Percentiles rank a stretch among this genome's conserved stretches.
These are phyloP conservation scores for Aurantiochytrium sp. DNA, from an alignment of 108 stramenopile species.

Conservation along the genomic window DNA sequence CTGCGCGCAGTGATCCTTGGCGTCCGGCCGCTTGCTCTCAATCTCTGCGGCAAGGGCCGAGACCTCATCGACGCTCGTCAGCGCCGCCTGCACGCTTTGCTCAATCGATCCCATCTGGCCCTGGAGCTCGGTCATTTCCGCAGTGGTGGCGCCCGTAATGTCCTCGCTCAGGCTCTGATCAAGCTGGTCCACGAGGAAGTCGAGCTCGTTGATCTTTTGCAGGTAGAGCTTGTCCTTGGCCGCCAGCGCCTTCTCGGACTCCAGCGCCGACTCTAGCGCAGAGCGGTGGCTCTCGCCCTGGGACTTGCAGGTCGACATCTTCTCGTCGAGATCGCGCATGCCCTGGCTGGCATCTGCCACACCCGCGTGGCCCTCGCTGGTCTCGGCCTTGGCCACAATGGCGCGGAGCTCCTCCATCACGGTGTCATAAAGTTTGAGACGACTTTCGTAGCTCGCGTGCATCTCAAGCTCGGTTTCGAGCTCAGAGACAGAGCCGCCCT, in stretches of 20 bases:
- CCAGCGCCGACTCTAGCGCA: not conserved
- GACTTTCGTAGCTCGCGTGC: not conserved
- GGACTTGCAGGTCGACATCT: not conserved
- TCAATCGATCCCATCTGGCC: not conserved
- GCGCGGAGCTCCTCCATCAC: not conserved
- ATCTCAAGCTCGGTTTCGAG: not conserved
- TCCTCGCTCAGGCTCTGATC: not conserved
- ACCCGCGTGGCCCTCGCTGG: not conserved
- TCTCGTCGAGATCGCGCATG: not conserved
- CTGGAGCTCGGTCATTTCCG: slow-evolving; percentile 13
- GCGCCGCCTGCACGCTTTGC: not conserved
- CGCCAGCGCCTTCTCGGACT: not conserved
- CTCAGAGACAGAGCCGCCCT: not conserved
- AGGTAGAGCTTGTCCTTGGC: not conserved
- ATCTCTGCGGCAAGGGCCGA: not conserved
- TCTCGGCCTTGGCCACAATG: not conserved
- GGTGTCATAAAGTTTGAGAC: not conserved
- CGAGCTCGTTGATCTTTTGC: not conserved
- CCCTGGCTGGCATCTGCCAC: not conserved
- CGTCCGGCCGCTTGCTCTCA: not conserved
- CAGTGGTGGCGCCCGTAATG: not conserved
- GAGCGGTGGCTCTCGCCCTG: not conserved
- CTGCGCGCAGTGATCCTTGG: not conserved
- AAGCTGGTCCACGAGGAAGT: not conserved
- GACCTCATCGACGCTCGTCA: not conserved